phyloP scores from a whole-genome alignment of 2,329 filamentous ascomycete species.

The Trichoderma atrobrunneum region DNA sequence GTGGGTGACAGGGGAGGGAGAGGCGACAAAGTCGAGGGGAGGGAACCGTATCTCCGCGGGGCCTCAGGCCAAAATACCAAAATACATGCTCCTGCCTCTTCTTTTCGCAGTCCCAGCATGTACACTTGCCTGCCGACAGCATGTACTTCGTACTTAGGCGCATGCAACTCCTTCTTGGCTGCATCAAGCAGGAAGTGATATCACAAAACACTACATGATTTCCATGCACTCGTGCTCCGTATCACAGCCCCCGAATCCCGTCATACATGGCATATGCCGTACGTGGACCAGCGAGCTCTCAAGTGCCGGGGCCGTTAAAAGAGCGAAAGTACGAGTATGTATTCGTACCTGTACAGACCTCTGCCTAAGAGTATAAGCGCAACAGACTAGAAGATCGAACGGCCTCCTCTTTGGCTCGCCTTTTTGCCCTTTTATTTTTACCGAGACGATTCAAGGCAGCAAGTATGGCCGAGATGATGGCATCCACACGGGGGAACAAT shows the following conservation, averaged over 20 bases:
- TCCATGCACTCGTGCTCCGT: neutral
- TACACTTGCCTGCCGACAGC: neutral
- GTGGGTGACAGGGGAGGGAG: neutral
- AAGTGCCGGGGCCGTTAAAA: neutral
- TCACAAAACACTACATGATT: neutral
- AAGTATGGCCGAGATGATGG: neutral
- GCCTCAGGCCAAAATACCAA: neutral
- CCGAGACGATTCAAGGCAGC: neutral
- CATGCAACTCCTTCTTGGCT: neutral
- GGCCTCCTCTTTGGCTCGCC: neutral
- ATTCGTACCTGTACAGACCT: neutral
- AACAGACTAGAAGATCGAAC: neutral
- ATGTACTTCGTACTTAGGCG: neutral
- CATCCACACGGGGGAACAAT: neutral
- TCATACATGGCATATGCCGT: neutral
- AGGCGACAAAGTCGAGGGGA: neutral
- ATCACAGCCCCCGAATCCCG: neutral
- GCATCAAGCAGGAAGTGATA: neutral
- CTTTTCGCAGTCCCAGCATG: neutral
- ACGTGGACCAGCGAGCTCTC: neutral
- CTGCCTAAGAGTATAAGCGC: neutral
- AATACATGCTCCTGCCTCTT: neutral
- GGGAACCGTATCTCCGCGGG: neutral
- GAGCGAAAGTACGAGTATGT: neutral
- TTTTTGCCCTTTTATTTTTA: neutral